phyloP scores from a whole-genome alignment of 345 rosid species.

The Aquilaria sinensis region DNA sequence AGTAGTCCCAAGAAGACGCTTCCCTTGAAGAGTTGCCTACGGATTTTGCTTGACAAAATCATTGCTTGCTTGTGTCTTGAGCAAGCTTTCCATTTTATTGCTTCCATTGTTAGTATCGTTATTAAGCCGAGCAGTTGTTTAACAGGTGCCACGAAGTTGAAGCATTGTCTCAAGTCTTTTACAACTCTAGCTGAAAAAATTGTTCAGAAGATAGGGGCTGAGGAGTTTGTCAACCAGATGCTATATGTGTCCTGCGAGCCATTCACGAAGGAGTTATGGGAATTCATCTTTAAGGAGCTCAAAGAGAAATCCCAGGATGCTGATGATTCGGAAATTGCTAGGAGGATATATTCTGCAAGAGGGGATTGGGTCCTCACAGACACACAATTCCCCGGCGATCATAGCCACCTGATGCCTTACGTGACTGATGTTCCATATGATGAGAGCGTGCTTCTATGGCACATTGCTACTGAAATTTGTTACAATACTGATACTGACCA shows the following conservation, averaged over 20 bases:
- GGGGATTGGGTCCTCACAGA: slow-evolving; percentile 44
- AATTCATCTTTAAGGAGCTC: slow-evolving; percentile 29
- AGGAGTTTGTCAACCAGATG: slow-evolving; percentile 26
- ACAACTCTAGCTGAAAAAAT: too few relatives aligned
- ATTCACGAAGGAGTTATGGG: slow-evolving; percentile 37
- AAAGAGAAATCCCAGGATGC: slow-evolving; percentile 20
- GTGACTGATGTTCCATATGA: slow-evolving; percentile 25
- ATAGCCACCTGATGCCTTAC: slow-evolving; percentile 22
- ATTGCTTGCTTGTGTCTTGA: slow-evolving; percentile 3
- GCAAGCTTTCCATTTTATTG: too few relatives aligned
- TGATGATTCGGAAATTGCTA: slow-evolving; percentile 27
- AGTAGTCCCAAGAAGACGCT: slow-evolving; percentile 16
- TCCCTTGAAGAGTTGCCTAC: slow-evolving; percentile 9
- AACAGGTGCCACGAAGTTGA: too few relatives aligned
- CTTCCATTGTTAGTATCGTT: too few relatives aligned
- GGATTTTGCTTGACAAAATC: not conserved
- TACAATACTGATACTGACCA: slow-evolving; percentile 7
- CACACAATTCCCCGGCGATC: not conserved
- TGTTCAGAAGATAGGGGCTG: slow-evolving; percentile 3
- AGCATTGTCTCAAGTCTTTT: too few relatives aligned
- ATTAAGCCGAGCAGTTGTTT: not conserved
- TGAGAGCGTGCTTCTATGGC: slow-evolving; percentile 43
- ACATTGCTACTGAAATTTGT: slow-evolving; percentile 54
- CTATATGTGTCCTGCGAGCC: slow-evolving; percentile 24
- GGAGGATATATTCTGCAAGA: slow-evolving; percentile 32